Evolutionary conservation across 371 early-diverging fungal species (phyloP).

Genomic region (Cladochytrium tenue): DNA sequence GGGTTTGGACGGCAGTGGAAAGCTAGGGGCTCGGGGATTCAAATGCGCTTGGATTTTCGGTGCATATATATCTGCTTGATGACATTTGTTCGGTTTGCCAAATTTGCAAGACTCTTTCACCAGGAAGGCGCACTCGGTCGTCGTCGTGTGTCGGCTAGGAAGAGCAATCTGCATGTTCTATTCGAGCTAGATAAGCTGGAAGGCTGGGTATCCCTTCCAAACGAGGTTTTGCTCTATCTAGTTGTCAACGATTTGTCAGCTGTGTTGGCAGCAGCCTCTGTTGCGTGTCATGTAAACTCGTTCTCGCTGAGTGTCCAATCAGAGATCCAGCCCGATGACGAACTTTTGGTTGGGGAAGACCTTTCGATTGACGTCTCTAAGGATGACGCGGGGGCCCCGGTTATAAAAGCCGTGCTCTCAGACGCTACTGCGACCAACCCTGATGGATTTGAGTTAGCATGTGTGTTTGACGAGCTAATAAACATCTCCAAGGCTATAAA

Average conservation of each 20-base stretch:
- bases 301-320: too few relatives aligned
- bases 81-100: neutral
- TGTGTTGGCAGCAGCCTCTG: too few relatives aligned
- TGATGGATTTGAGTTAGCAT: slow-evolving; percentile 34
- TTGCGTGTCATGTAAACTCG: too few relatives aligned
- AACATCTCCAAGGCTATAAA: slow-evolving; percentile 43
- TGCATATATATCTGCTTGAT: neutral
- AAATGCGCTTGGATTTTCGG: neutral
- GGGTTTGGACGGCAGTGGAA: neutral
- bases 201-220: too few relatives aligned
- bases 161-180: too few relatives aligned
- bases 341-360: neutral
- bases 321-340: too few relatives aligned
- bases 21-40: too few relatives aligned
- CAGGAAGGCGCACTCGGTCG: neutral
- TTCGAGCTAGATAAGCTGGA: too few relatives aligned
- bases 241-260: too few relatives aligned
- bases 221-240: too few relatives aligned
- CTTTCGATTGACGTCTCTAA: neutral
- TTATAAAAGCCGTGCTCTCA: neutral
- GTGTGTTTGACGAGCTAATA: slow-evolving; percentile 45
- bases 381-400: neutral
- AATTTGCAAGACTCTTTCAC: neutral
- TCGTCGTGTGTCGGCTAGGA: too few relatives aligned
- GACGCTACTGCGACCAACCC: slow-evolving; percentile 16